Evolutionary conservation across 495 filamentous ascomycete genomes (phyloP).

Genomic region (Durotheca rogersii): DNA sequence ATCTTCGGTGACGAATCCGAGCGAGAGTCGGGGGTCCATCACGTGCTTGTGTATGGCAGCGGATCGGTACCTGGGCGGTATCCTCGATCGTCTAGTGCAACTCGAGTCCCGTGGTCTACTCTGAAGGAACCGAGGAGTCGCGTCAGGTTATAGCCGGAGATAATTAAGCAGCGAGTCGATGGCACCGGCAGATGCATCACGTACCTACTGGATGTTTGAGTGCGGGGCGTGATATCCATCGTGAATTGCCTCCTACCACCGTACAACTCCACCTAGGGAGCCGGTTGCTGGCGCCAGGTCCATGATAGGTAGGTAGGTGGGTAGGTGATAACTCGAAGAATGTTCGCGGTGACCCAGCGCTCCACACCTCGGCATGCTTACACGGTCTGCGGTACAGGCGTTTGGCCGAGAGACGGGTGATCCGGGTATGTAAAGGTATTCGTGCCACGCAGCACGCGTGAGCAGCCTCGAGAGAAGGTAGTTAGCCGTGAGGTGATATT

Average conservation of each 20-base stretch:
- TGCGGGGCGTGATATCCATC: constrained; percentile 2
- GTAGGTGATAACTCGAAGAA: background rate
- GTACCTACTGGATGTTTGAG: background rate
- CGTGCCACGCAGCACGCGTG: constrained; percentile 4
- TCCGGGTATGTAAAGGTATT: background rate
- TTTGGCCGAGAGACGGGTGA: background rate
- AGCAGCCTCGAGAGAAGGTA: too few relatives aligned
- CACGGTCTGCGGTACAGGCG: background rate
- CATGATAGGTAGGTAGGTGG: background rate
- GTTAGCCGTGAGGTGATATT: background rate
- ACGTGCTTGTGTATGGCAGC: constrained; percentile 1
- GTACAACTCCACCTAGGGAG: too few relatives aligned
- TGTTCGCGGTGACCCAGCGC: too few relatives aligned
- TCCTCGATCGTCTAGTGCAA: constrained; percentile 18
- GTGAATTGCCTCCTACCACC: too few relatives aligned
- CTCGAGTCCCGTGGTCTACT: constrained; percentile 15
- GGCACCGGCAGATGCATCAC: constrained; percentile 4
- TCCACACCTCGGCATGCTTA: too few relatives aligned
- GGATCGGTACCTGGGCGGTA: constrained; percentile 11
- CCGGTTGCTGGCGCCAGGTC: background rate
- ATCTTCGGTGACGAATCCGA: too few relatives aligned
- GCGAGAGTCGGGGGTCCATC: too few relatives aligned
- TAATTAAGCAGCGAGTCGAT: constrained; percentile 5
- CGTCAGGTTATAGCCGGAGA: constrained; percentile 12
- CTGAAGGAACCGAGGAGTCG: constrained; percentile 18